Conservation (phyloP, 371 early-diverging fungal genomes). For the Apophysomyces trapeziformis region DNA sequence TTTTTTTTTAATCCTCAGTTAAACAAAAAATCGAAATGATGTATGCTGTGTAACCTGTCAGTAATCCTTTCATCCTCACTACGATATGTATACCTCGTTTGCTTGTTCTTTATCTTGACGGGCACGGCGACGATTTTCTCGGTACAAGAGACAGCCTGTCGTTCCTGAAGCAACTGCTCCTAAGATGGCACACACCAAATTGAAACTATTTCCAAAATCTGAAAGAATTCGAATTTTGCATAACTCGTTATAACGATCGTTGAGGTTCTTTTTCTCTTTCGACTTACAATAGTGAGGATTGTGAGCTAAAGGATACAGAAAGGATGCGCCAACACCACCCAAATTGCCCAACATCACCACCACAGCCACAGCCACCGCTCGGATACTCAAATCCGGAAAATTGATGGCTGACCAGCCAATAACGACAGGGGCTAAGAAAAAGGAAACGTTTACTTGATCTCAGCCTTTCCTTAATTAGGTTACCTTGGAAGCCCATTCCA, state of each 20-base stretch:
- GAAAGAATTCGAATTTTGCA: not conserved
- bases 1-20: not conserved
- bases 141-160: conserved; percentile 25
- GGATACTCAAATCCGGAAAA: conserved; percentile 28
- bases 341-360: conserved; percentile 31
- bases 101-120: not conserved
- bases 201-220: conserved; percentile 30
- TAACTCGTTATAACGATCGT: too few species aligned
- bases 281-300: conserved; percentile 33
- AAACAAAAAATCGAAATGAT: conserved; percentile 1
- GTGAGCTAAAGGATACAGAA: conserved; percentile 28
- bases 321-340: conserved; percentile 38
- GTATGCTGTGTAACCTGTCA: not conserved
- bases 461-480: not conserved
- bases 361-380: conserved; percentile 35
- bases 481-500: conserved; percentile 40
- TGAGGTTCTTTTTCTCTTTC: too few species aligned
- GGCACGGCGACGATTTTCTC: conserved; percentile 21
- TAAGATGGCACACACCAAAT: conserved; percentile 17
- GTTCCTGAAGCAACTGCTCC: conserved; percentile 15
- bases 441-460: not conserved
- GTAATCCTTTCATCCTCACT: not conserved
- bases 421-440: conserved; percentile 25
- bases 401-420: conserved; percentile 35
- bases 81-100: not conserved